Base-by-base conservation (phyloP, 1,139 yeast species). In the Blastobotrys capitulatus region DNA sequence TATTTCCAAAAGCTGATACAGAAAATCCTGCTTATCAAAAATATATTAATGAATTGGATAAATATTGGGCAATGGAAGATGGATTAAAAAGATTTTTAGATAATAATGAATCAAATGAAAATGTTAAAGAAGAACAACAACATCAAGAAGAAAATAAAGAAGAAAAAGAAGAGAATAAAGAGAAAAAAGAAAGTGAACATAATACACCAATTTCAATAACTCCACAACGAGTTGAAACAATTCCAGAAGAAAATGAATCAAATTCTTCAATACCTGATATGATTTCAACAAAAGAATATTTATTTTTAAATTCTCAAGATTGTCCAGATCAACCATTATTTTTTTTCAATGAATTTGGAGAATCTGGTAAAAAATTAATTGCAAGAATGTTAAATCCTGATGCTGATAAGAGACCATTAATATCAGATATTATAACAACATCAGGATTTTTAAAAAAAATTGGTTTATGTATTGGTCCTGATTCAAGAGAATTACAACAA, bases 381-480 rank as follows among this genome's bases (percentile, higher is more conserved):
- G 61, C 63, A 1, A 52, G 54, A 15, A 82, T 86, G 54, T 70
- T 86, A 59, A 90, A 83, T 59, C 95, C 95, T 1, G 79, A 81
- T 48, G 90, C 95, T 1, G 51, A 46, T 27, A 73, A 92, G 58
- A 74, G 96, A 66, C 84, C 87, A 48, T 83, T 80, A 27, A 86
- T 87, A 16, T 75, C 76, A 53, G 94, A 86, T 61, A 77, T 86
- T 35, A 69, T 86, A 61, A 15, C 39, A 5, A 81, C 79, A 59
- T 80, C 88, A 67, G 90, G 84, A 65, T 85, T 92, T 89, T 87
- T 89, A 2, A 70, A 92, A 55, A 89, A 83, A 63, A 84, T 85
- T 51, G 61, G 60, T 74, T 71, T 59, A 77, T 83, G 51, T 80
- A 88, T 64, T 73, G 72, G 46, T 79, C 82, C 37, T 79, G 79